These are phyloP conservation scores for Ensete glaucum DNA, from an alignment of 176 grass and related monocot genomes.

Conservation along the genomic window DNA sequence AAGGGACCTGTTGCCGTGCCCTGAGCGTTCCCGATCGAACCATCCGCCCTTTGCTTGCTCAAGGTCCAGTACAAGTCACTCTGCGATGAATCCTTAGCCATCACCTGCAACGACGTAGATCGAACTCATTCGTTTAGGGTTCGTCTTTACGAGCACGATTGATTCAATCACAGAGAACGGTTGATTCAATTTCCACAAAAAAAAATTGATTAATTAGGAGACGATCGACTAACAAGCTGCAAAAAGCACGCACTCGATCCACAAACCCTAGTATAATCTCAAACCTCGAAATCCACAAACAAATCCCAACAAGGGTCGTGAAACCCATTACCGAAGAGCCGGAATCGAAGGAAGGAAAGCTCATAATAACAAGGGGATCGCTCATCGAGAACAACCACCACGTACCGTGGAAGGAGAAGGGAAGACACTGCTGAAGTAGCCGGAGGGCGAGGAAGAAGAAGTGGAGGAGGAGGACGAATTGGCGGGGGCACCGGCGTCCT, in stretches of 20 bases:
- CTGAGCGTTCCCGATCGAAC: conserved; percentile 19
- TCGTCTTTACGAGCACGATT: too few relatives aligned
- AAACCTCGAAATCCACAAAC: not conserved
- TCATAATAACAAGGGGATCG: too few relatives aligned
- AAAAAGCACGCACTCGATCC: not conserved
- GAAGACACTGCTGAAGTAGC: conserved; percentile 22
- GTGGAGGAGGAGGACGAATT: not conserved
- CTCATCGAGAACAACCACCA: not conserved
- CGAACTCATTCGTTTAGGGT: not conserved
- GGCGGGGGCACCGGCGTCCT: too few relatives aligned
- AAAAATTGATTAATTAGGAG: too few relatives aligned
- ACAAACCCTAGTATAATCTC: not conserved
- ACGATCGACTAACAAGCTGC: not conserved
- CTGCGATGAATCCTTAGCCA: not conserved
- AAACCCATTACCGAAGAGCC: too few relatives aligned
- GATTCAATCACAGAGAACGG: too few relatives aligned
- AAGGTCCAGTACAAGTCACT: conserved; percentile 21
- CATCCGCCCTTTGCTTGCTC: conserved; percentile 27
- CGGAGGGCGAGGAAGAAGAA: not conserved
- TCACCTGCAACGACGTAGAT: not conserved
- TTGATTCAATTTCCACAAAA: too few relatives aligned
- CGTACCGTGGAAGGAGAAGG: conserved; percentile 7
- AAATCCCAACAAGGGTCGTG: not conserved
- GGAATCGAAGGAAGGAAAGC: too few relatives aligned
- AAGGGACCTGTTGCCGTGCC: not conserved